These are phyloP conservation scores for Cucurbita ficifolia DNA, from an alignment of 306 rosid species.

Conservation along the genomic window DNA sequence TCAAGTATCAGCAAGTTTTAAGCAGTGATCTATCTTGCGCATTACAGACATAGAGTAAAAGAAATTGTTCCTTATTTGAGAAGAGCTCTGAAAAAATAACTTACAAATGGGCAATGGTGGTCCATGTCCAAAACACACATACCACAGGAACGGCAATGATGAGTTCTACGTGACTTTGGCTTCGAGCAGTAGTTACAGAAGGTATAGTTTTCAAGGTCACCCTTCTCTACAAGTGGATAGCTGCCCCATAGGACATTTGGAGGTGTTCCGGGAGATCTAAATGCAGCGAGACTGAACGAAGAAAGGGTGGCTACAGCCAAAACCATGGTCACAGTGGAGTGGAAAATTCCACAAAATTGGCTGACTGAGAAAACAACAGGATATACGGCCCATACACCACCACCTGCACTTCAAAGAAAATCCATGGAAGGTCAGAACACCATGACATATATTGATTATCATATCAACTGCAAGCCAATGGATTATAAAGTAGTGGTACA, in stretches of 20 bases:
- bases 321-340: slow-evolving; percentile 32
- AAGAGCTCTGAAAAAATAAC: slow-evolving; percentile 12
- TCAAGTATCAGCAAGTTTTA: background rate
- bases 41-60: background rate
- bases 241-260: slow-evolving; percentile 68
- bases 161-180: slow-evolving; percentile 88
- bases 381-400: slow-evolving; percentile 73
- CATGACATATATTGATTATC: background rate
- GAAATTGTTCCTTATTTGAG: background rate
- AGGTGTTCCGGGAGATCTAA: slow-evolving; percentile 65
- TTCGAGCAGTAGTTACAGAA: slow-evolving; percentile 66
- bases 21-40: background rate
- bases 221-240: slow-evolving; percentile 74
- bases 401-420: slow-evolving; percentile 49
- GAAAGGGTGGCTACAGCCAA: slow-evolving; percentile 57
- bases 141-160: slow-evolving; percentile 83
- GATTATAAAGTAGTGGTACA: background rate
- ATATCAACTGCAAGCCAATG: background rate
- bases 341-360: slow-evolving; percentile 45
- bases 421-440: background rate
- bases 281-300: slow-evolving; percentile 58
- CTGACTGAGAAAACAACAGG: slow-evolving; percentile 59
- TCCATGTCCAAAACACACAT: slow-evolving; percentile 87
- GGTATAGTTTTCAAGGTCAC: slow-evolving; percentile 66
- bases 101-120: slow-evolving; percentile 99